Percentiles rank a stretch among this genome's conserved stretches.
phyloP scores from a whole-genome alignment of 2,329 filamentous ascomycete species.

The Falciphora oryzae region DNA sequence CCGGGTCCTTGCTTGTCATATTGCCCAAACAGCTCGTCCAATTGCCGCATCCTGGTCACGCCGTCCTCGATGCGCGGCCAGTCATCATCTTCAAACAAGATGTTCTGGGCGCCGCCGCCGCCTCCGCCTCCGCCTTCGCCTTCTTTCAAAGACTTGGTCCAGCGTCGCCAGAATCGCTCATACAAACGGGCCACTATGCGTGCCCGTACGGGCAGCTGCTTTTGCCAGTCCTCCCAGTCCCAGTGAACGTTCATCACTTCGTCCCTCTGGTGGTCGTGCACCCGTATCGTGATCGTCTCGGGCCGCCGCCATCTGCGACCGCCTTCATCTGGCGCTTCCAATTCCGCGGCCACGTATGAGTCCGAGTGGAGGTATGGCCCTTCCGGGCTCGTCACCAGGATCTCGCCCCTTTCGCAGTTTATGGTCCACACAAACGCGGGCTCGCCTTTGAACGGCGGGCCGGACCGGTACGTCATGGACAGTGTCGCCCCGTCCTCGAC shows the following conservation, averaged over 20 bases:
- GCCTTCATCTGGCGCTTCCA: neutral
- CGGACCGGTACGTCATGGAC: conserved; percentile 38
- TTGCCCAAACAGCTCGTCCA: conserved; percentile 7
- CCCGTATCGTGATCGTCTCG: conserved; percentile 36
- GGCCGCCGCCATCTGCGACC: neutral
- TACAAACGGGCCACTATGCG: conserved; percentile 50
- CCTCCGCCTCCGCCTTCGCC: too few relatives aligned
- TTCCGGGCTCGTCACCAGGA: conserved; percentile 30
- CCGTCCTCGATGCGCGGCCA: conserved; percentile 9
- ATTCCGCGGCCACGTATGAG: conserved; percentile 22
- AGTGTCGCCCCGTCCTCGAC: conserved; percentile 30
- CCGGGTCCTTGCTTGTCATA: neutral
- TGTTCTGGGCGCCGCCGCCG: neutral
- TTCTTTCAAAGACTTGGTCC: neutral
- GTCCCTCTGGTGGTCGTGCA: conserved; percentile 44
- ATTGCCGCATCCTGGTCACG: conserved; percentile 5
- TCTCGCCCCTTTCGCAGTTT: conserved; percentile 45
- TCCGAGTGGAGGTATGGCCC: conserved; percentile 20
- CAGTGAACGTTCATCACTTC: conserved; percentile 37
- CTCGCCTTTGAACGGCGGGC: conserved; percentile 42
- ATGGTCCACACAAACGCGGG: conserved; percentile 43
- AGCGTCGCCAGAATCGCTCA: conserved; percentile 42
- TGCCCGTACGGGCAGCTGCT: conserved; percentile 35
- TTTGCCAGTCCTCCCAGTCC: conserved; percentile 41
- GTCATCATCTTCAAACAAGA: conserved; percentile 7